phyloP scores from a whole-genome alignment of 441 rosid genomes.

The Bocquillonia castaneifolia region DNA sequence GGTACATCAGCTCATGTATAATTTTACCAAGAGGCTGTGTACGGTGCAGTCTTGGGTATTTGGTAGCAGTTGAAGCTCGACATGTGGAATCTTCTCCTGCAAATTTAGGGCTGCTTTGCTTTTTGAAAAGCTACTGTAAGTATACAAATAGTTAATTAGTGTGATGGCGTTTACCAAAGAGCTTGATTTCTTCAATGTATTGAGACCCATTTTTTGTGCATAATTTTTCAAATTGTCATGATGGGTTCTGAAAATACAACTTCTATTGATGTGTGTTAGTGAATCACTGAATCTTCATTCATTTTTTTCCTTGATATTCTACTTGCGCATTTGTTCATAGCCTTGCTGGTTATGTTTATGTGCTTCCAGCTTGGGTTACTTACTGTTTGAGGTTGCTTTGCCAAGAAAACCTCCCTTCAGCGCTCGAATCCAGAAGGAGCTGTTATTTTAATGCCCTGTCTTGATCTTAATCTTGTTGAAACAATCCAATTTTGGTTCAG shows the following conservation, averaged over 20 bases:
- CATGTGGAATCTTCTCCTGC: background rate
- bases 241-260: background rate
- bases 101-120: background rate
- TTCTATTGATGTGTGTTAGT: background rate
- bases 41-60: too few relatives aligned
- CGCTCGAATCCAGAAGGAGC: background rate
- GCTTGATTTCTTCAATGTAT: conserved; percentile 15
- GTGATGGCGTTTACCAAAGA: conserved; percentile 6
- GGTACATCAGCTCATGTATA: background rate
- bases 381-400: background rate
- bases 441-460: background rate
- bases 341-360: background rate
- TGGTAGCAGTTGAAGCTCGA: conserved; percentile 1
- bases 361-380: background rate
- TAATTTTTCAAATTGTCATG: background rate
- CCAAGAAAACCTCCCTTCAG: background rate
- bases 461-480: background rate
- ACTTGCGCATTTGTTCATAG: background rate
- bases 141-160: conserved; percentile 7
- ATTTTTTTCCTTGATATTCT: background rate
- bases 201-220: conserved; percentile 12
- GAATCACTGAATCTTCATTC: background rate
- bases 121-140: conserved; percentile 17
- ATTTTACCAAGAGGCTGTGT: conserved; percentile 2
- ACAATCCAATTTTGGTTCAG: background rate